Base-by-base conservation (phyloP, 202 grass and related monocot genomes). In the Thinopyrum obtusiflorum region DNA sequence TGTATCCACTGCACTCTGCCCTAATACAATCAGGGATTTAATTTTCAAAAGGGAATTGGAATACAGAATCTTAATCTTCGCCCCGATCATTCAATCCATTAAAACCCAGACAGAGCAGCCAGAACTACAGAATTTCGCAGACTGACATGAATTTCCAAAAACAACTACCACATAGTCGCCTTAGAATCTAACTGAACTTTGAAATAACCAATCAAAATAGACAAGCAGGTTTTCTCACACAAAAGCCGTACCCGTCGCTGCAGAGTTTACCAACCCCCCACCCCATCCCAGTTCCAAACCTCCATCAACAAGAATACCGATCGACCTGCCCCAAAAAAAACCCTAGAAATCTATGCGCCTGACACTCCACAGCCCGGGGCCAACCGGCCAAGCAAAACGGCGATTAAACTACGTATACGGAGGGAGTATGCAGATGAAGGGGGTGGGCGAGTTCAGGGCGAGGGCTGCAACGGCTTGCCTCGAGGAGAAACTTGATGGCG, bases 401-500 rank as follows among this genome's bases (percentile, higher is more conserved):
- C 39, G 39, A 35, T 23, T n/a, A 44, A 89, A 87, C 65, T 77
- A 84, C 39, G 74, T 18, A 66, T 46, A 26, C 14, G 14, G 27
- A n/a, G 11, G 23, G 28, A 67, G 25, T 23, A 80, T 33, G 29
- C 68, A 73, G 53, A 61, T 7, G 68, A 31, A 61, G 17, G 10
- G 10, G 74, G 24, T 20, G 18, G 55, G 20, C 21, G 60, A 18
- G 14, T 3, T 15, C 59, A 24, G 44, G 60, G 21, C 0, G 72
- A 8, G 37, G 26, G 14, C 18, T 25, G 9, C 3, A 33, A 20
- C 31, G 13, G 36, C 72, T 44, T 62, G 94, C 93, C 93, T 92
- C 88, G 37, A 96, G 70, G 88, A 94, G 77, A 18, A 94, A 79
- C 13, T 59, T 36, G 51, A 96, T 33, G 11, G 91, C 76, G 39